Base-by-base conservation (phyloP, 1,284 basidiomycete genomes). In the Anthracocystis walkeri region DNA sequence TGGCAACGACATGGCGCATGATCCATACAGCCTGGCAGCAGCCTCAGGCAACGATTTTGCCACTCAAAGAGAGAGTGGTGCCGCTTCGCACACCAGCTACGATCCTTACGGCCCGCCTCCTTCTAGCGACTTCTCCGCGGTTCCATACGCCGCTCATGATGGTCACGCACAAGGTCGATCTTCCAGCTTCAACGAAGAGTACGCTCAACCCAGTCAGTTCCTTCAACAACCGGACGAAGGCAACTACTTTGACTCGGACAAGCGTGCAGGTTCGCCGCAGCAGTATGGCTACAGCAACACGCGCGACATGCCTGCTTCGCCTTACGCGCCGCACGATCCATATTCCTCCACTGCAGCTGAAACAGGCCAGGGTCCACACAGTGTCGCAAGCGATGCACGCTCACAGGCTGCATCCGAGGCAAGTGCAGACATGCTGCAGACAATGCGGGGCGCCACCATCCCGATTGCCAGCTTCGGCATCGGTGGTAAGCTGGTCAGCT, bases 401-500 rank as follows among this genome's bases (percentile, higher is more conserved):
- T 68, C 65, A 8, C 56, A 55, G 35, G 23, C 67, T 45, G 46
- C 68, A 33, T 62, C 59, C 14, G 63, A 62, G 42, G 52, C 63
- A 40, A 51, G 56, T 7, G 31, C 60, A 31, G 82, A 83, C 49
- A 73, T 76, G 44, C 59, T 77, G 33, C 73, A 82, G 50, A 76
- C 83, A 16, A 75, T 77, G 35, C 62, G 69, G 18, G 51, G 57
- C n/a, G 75, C 75, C 23, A 69, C 62, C 5, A 78, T 84, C 23
- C 82, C 82, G 3, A 41, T 84, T 40, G 81, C 68, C 18, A 66
- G 68, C 51, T 85, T 85, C 35, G 82, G 81, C n/a, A 62, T 82
- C 25, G 82, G 79, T 21, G 82, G 83, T 38, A 73, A 82, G 65
- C 69, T 85, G 1, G 66, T 82, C 35, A 79, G 77, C 53, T 81